Evolutionary conservation across 768 basidiomycete genomes (phyloP).

Genomic region (Rhodotorula sphaerocarpa): DNA sequence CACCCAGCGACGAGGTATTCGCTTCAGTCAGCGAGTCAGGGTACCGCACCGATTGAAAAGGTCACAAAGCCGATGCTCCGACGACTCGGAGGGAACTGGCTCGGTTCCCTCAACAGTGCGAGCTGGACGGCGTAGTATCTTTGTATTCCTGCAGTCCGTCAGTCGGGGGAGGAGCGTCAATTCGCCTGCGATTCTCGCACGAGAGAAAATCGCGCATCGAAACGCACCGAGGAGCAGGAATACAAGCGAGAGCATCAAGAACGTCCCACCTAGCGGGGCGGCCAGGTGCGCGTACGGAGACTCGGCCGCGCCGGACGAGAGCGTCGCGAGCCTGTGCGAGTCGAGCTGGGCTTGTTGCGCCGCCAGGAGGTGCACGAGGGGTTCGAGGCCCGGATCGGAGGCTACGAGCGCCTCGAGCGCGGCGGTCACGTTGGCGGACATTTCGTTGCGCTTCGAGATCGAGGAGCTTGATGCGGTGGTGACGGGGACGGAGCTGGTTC

Average conservation of each 20-base stretch:
- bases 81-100: conserved; percentile 24
- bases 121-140: conserved; percentile 15
- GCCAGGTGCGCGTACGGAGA: conserved; percentile 19
- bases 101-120: conserved; percentile 19
- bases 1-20: too few relatives aligned
- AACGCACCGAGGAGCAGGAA: conserved; percentile 20
- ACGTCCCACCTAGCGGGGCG: conserved; percentile 23
- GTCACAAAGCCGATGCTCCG: conserved; percentile 15
- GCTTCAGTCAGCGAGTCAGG: too few relatives aligned
- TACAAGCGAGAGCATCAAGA: conserved; percentile 21
- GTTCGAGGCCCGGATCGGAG: neutral
- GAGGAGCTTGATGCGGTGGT: neutral
- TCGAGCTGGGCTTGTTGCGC: conserved; percentile 8
- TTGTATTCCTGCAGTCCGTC: conserved; percentile 1
- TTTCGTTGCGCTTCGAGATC: neutral
- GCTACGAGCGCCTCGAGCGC: conserved; percentile 1
- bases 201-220: neutral
- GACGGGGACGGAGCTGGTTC: neutral
- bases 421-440: neutral
- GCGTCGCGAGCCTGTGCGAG: neutral
- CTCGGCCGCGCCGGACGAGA: neutral
- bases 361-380: neutral
- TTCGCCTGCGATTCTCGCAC: too few relatives aligned
- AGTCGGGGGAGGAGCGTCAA: too few relatives aligned
- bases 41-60: conserved; percentile 11